A percentile compares a stretch with the other conserved stretches of the same genome.
These are phyloP conservation scores for Orbilia javanica DNA, from an alignment of 2,329 filamentous ascomycete species.

Conservation along the genomic window DNA sequence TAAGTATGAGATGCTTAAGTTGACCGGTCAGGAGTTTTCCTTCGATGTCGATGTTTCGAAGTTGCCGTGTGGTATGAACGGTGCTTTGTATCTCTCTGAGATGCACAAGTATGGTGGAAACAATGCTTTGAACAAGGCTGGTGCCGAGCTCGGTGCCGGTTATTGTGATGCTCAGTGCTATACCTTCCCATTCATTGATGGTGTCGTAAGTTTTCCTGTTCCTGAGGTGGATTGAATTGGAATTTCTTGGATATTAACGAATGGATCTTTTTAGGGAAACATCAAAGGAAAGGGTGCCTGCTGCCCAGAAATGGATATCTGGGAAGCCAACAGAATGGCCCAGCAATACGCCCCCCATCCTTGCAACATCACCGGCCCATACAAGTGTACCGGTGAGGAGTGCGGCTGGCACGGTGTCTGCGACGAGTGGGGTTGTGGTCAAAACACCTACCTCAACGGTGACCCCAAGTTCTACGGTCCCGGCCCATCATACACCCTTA, in stretches of 20 bases:
- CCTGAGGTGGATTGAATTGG: neutral
- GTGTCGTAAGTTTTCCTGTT: constrained; percentile 63
- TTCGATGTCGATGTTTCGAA: constrained; percentile 67
- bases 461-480: constrained; percentile 61
- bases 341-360: constrained; percentile 69
- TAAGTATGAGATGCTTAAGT: constrained; percentile 67
- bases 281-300: constrained; percentile 64
- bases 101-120: constrained; percentile 65
- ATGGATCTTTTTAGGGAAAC: constrained; percentile 63
- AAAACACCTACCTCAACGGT: constrained; percentile 66
- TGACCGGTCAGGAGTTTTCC: constrained; percentile 67
- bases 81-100: constrained; percentile 65
- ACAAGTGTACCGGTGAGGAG: constrained; percentile 67
- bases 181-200: constrained; percentile 65
- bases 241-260: constrained; percentile 4
- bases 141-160: constrained; percentile 65
- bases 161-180: constrained; percentile 66
- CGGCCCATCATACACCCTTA: constrained; percentile 66
- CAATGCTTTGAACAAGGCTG: constrained; percentile 63
- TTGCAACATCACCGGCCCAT: constrained; percentile 67
- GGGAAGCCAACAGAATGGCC: constrained; percentile 69
- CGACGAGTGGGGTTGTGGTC: constrained; percentile 67
- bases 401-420: constrained; percentile 66
- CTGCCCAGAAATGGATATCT: constrained; percentile 66
- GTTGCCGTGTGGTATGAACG: constrained; percentile 66